These are phyloP conservation scores for Nemania bipapillata DNA, from an alignment of 2,329 filamentous ascomycete species.

Conservation along the genomic window DNA sequence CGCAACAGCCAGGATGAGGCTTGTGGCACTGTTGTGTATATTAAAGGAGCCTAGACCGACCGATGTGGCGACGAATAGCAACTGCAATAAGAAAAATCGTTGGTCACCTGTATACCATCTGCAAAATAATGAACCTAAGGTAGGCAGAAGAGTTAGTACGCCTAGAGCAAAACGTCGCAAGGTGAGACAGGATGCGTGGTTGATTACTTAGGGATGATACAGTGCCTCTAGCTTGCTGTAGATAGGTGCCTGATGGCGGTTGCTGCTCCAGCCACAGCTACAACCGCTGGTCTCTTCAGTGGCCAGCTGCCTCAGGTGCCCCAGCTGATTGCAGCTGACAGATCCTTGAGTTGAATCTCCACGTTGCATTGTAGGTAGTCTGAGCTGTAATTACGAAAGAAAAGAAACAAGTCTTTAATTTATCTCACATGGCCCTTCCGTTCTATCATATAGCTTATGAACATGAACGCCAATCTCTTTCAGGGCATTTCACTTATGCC, in stretches of 20 bases:
- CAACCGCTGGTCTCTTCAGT: not conserved
- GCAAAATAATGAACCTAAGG: not conserved
- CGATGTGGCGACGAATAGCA: not conserved
- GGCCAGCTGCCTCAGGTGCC: not conserved
- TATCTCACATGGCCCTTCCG: no score
- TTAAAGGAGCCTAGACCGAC: not conserved
- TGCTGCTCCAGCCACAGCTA: slow-evolving; percentile 2
- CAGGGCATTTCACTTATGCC: slow-evolving; percentile 21
- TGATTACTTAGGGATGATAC: not conserved
- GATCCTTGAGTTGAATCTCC: not conserved
- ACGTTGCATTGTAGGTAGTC: no score
- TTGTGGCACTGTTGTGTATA: not conserved
- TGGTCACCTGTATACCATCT: slow-evolving; percentile 1
- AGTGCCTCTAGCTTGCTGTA: not conserved
- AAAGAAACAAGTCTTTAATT: no score
- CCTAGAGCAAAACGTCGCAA: slow-evolving; percentile 18
- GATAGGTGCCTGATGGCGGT: not conserved
- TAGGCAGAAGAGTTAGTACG: not conserved
- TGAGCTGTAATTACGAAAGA: no score
- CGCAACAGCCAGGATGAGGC: not conserved
- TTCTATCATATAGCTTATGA: not conserved
- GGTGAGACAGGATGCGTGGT: slow-evolving; percentile 21
- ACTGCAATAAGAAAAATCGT: not conserved
- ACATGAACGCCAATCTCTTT: not conserved
- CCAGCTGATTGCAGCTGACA: not conserved